phyloP scores from a whole-genome alignment of 1,139 yeast species.

The Saccharomyces hybrid region DNA sequence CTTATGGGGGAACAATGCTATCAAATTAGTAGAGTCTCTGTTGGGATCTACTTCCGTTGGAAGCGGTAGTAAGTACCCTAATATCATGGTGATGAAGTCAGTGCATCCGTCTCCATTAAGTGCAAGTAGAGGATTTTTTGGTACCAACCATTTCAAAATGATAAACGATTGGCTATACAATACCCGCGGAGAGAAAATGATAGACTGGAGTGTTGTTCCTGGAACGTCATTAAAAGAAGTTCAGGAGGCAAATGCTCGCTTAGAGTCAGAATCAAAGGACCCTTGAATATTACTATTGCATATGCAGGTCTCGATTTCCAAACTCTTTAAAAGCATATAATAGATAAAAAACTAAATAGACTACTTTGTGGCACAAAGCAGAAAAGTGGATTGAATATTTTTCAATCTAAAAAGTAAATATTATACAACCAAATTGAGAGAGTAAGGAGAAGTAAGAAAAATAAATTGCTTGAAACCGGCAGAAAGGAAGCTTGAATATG shows the following conservation, averaged over 20 bases:
- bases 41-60: conserved; percentile 30
- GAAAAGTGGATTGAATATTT: background rate
- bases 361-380: background rate
- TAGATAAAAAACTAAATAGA: background rate
- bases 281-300: background rate
- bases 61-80: conserved; percentile 26
- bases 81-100: conserved; percentile 50
- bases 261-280: background rate
- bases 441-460: background rate
- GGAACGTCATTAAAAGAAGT: conserved; percentile 22
- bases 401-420: background rate
- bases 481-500: background rate
- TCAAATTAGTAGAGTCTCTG: conserved; percentile 49
- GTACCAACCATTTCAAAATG: conserved; percentile 57
- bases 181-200: conserved; percentile 34
- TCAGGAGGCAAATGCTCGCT: conserved; percentile 8
- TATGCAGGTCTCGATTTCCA: background rate
- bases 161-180: conserved; percentile 64
- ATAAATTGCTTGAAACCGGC: background rate
- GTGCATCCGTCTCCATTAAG: conserved; percentile 96
- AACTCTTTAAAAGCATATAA: background rate
- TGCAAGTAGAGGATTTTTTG: conserved; percentile 78
- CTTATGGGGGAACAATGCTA: conserved; percentile 96
- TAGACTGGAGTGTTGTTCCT: conserved; percentile 53
- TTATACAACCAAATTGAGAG: background rate